These are phyloP conservation scores for Gastrolobium bilobum DNA, from an alignment of 306 rosid species.

Conservation along the genomic window DNA sequence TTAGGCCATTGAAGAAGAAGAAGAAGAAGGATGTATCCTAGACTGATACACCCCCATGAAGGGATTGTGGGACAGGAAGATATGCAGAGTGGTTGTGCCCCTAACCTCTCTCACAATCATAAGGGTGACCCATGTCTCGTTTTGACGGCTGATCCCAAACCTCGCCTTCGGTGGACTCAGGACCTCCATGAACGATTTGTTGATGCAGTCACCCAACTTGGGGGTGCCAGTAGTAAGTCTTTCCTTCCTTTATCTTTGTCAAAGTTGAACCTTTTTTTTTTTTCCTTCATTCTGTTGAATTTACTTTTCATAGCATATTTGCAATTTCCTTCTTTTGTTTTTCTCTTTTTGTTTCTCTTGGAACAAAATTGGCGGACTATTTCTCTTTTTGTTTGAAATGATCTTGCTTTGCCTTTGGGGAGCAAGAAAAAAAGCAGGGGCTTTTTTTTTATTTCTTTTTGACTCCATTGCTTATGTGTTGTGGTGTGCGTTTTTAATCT, in stretches of 20 bases:
- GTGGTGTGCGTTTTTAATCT: background rate
- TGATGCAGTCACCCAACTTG: conserved; percentile 97
- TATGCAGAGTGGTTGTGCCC: conserved; percentile 48
- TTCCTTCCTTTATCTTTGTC: background rate
- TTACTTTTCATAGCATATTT: background rate
- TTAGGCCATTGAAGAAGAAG: conserved; percentile 25
- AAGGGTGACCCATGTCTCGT: conserved; percentile 93
- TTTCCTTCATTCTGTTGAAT: background rate
- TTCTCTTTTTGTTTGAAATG: conserved; percentile 19
- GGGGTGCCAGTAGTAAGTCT: conserved; percentile 82
- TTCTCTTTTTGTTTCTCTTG: background rate
- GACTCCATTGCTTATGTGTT: conserved; percentile 28
- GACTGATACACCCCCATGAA: conserved; percentile 72
- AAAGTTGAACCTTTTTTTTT: conserved; percentile 7
- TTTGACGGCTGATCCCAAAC: conserved; percentile 96
- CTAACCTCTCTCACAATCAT: conserved; percentile 54
- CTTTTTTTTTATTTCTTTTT: background rate
- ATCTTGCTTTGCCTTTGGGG: conserved; percentile 25
- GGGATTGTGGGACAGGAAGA: conserved; percentile 66
- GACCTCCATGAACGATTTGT: conserved; percentile 96
- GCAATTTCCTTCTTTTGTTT: background rate
- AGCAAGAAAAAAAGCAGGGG: conserved; percentile 22
- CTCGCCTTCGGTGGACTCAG: conserved; percentile 98
- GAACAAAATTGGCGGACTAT: conserved; percentile 11
- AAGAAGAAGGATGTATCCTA: conserved; percentile 69